A percentile compares a stretch with the other conserved stretches of the same genome.
phyloP scores from a whole-genome alignment of 371 early-diverging fungal genomes.

The Apophysomyces elegans region DNA sequence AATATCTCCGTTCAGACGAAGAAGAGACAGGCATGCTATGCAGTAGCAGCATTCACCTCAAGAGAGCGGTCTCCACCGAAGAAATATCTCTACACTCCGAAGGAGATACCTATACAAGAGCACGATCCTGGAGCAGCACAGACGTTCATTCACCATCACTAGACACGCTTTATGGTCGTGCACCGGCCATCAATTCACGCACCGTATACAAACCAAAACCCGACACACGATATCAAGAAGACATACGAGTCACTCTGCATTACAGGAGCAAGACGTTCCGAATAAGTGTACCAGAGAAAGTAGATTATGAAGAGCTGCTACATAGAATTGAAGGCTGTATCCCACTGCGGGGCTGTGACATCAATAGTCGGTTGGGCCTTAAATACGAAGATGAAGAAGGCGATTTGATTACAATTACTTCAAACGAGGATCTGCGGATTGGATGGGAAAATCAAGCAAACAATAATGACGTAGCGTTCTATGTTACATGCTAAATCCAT shows the following conservation, averaged over 20 bases:
- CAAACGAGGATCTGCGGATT: slow-evolving; percentile 87
- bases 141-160: background rate
- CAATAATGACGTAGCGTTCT: slow-evolving; percentile 45
- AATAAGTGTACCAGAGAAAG: background rate
- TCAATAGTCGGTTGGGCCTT: slow-evolving; percentile 53
- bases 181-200: slow-evolving; percentile 5
- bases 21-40: background rate
- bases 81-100: background rate
- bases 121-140: slow-evolving; percentile 6
- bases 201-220: slow-evolving; percentile 3
- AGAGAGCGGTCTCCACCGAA: background rate
- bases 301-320: background rate
- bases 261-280: background rate
- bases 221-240: background rate
- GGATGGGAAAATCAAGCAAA: slow-evolving; percentile 56
- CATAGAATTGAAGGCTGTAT: background rate
- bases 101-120: slow-evolving; percentile 1
- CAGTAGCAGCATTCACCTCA: background rate
- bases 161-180: background rate
- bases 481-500: slow-evolving; percentile 26
- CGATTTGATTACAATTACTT: slow-evolving; percentile 82
- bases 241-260: background rate
- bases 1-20: background rate
- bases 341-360: background rate
- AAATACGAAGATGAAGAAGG: slow-evolving; percentile 93